A percentile compares a stretch with the other conserved stretches of the same genome.
phyloP scores from a whole-genome alignment of 2,329 filamentous ascomycete species.

The Fusarium nurragi region DNA sequence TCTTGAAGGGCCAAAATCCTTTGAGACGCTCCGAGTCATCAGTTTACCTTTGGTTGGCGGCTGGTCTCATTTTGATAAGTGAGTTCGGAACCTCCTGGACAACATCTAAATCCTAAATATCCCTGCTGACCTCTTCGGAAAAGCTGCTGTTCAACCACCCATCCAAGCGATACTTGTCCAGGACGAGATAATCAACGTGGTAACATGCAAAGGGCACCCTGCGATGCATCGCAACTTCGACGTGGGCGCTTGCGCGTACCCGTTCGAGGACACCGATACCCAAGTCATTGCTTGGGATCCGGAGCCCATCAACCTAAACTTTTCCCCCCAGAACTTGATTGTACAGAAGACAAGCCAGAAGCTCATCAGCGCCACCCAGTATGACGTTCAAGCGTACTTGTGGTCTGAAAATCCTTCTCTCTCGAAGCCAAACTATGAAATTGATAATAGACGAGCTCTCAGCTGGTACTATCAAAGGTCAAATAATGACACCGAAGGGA shows the following conservation, averaged over 20 bases:
- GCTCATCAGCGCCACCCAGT: background rate
- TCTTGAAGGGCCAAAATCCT: background rate
- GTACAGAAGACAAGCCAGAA: slow-evolving; percentile 1
- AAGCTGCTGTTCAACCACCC: slow-evolving; percentile 17
- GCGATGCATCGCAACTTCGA: accelerated
- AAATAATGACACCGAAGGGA: background rate
- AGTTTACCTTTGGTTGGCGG: slow-evolving; percentile 4
- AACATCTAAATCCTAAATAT: background rate
- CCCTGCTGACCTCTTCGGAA: background rate
- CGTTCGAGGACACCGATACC: background rate
- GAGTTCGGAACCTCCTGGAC: background rate
- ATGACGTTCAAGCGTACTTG: slow-evolving; percentile 7
- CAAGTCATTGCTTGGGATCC: slow-evolving; percentile 10
- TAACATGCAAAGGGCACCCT: slow-evolving; percentile 8
- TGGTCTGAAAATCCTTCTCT: background rate
- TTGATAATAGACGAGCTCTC: background rate
- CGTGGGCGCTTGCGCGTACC: no score
- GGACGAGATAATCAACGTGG: slow-evolving; percentile 1
- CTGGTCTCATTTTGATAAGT: slow-evolving; percentile 21
- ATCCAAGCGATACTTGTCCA: slow-evolving; percentile 4
- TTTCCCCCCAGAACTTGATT: background rate
- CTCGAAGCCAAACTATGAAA: background rate
- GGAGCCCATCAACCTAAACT: background rate
- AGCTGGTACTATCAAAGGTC: background rate
- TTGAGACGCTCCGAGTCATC: background rate